These are phyloP conservation scores for Colletotrichum sp. DNA, from an alignment of 2,329 filamentous ascomycete species.

Conservation along the genomic window DNA sequence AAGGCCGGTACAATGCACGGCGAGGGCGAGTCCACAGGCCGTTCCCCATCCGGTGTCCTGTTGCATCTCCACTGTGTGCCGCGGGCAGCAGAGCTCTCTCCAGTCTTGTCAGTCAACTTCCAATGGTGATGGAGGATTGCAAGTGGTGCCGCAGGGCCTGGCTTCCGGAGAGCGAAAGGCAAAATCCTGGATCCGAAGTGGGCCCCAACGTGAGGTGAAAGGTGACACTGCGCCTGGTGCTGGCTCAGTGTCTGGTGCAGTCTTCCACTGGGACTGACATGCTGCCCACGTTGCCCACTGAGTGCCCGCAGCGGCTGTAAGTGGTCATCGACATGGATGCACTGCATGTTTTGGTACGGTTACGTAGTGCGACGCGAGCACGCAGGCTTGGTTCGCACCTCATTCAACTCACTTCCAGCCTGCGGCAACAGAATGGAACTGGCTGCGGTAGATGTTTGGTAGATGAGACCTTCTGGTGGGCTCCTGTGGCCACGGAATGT, in stretches of 20 bases:
- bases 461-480: background rate
- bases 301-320: slow-evolving; percentile 6
- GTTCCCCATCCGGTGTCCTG: background rate
- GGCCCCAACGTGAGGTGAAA: background rate
- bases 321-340: background rate
- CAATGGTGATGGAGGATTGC: background rate
- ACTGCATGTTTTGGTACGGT: background rate
- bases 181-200: slow-evolving; percentile 16
- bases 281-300: background rate
- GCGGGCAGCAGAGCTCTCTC: background rate
- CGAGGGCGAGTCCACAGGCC: background rate
- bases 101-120: background rate
- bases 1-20: background rate
- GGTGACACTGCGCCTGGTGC: background rate
- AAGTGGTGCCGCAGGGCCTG: slow-evolving; percentile 1
- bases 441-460: background rate
- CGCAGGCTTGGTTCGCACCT: background rate
- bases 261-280: background rate
- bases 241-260: background rate
- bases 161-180: slow-evolving; percentile 1
- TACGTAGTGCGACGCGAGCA: slow-evolving; percentile 15
- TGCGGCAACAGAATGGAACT: background rate
- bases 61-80: background rate
- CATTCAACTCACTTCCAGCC: background rate
- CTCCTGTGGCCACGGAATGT: slow-evolving; percentile 3